phyloP scores from a whole-genome alignment of 805 yeast species.

The Ogataea corticis region DNA sequence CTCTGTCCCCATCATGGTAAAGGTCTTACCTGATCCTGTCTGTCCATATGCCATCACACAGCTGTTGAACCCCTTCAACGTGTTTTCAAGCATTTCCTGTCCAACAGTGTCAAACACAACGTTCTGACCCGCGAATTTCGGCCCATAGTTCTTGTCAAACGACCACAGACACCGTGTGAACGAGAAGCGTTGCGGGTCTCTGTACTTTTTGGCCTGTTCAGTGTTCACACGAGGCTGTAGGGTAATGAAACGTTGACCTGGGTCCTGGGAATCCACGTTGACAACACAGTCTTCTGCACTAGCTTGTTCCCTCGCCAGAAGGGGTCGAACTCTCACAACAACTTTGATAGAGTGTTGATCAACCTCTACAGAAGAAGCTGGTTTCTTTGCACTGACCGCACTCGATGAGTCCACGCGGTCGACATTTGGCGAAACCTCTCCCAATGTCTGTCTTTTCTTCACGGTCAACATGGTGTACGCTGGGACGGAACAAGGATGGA shows the following conservation, averaged over 20 bases:
- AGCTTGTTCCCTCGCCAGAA: conserved; percentile 30
- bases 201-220: conserved; percentile 17
- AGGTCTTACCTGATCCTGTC: conserved; percentile 80
- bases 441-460: conserved; percentile 11
- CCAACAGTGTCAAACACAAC: conserved; percentile 57
- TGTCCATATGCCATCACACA: conserved; percentile 64
- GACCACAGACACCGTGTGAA: conserved; percentile 60
- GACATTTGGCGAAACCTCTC: conserved; percentile 3
- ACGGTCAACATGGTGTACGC: conserved; percentile 15
- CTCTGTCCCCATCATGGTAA: conserved; percentile 68
- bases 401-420: background rate
- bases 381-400: background rate
- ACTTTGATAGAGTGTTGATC: conserved; percentile 20
- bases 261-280: conserved; percentile 30
- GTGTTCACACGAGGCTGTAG: conserved; percentile 12
- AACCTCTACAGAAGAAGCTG: background rate
- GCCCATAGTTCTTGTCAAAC: conserved; percentile 30
- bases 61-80: conserved; percentile 56
- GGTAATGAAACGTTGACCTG: conserved; percentile 6
- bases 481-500: background rate
- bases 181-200: conserved; percentile 38
- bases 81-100: conserved; percentile 56
- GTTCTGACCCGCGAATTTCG: conserved; percentile 46
- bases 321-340: conserved; percentile 54
- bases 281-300: conserved; percentile 25